phyloP scores from a whole-genome alignment of 2,329 filamentous ascomycete genomes.

The Ilyonectria robusta region DNA sequence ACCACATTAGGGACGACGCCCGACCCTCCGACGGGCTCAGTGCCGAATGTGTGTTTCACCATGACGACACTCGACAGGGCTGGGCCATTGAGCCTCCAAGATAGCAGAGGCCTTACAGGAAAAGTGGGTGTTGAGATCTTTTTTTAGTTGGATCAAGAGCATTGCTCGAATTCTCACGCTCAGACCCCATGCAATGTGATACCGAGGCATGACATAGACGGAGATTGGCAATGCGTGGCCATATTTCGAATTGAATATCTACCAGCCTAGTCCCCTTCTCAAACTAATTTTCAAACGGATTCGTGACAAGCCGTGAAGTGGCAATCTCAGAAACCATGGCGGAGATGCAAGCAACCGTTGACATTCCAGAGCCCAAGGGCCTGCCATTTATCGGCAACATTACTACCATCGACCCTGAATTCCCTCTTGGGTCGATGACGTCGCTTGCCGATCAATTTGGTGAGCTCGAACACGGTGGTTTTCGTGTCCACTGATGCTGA shows the following conservation, averaged over 20 bases:
- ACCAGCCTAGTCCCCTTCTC: background rate
- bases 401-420: conserved; percentile 69
- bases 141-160: background rate
- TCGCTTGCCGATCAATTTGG: conserved; percentile 74
- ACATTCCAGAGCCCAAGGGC: conserved; percentile 73
- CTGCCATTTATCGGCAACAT: conserved; percentile 77
- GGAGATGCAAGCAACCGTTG: conserved; percentile 45
- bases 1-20: conserved; percentile 16
- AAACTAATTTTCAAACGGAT: background rate
- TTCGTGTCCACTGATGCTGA: background rate
- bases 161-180: background rate
- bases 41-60: conserved; percentile 14
- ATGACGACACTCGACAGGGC: conserved; percentile 26
- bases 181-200: background rate
- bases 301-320: background rate
- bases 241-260: background rate
- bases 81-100: background rate
- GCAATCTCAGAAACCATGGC: background rate
- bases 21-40: conserved; percentile 10
- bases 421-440: conserved; percentile 67
- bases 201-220: conserved; percentile 1
- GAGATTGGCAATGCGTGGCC: conserved; percentile 1
- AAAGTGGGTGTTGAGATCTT: background rate
- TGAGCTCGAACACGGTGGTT: conserved; percentile 47
- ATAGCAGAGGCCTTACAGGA: background rate